phyloP scores from a whole-genome alignment of 2,329 filamentous ascomycete genomes.

The Ceratocystis eucalypticola region DNA sequence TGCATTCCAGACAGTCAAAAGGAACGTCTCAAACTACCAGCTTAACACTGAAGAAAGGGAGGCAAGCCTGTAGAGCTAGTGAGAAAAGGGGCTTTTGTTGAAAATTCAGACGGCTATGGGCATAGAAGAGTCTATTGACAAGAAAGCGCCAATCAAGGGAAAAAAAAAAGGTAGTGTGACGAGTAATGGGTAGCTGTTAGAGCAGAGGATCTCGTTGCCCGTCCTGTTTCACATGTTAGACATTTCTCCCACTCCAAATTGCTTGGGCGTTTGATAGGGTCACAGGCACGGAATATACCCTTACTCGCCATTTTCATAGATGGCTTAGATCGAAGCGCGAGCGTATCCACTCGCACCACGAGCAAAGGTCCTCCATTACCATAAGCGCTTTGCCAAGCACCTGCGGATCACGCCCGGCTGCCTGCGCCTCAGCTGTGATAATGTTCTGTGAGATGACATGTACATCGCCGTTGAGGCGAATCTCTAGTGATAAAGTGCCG shows the following conservation, averaged over 20 bases:
- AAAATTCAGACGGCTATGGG: no score
- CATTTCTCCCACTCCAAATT: no score
- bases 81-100: background rate
- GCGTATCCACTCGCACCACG: conserved; percentile 42
- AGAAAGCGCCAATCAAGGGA: no score
- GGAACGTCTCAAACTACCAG: background rate
- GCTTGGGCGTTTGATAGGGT: no score
- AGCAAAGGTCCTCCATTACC: conserved; percentile 38
- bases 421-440: conserved; percentile 23
- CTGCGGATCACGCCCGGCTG: conserved; percentile 21
- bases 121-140: no score
- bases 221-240: no score
- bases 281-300: no score
- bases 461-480: conserved; percentile 46
- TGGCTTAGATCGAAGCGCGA: conserved; percentile 24
- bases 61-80: background rate
- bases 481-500: conserved; percentile 40
- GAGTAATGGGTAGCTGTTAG: no score
- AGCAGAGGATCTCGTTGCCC: no score
- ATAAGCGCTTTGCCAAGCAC: conserved; percentile 36
- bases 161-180: no score
- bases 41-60: background rate
- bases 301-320: background rate
- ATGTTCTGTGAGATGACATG: conserved; percentile 46
- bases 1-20: background rate